Conservation (phyloP, 345 rosid species). For the Populus ilicifolia region DNA sequence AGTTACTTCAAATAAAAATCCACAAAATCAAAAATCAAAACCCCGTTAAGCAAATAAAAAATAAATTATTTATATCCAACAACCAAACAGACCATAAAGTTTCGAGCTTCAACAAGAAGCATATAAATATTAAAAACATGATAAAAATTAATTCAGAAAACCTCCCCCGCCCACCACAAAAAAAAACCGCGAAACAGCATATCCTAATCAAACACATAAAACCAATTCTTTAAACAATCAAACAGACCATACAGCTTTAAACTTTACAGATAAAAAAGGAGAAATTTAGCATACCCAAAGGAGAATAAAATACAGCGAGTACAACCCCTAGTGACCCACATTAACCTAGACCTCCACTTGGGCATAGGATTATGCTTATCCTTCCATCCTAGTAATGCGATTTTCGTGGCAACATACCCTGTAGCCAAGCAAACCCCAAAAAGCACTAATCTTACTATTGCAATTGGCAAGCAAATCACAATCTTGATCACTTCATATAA, state of each 20-base stretch:
- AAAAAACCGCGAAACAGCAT: not conserved
- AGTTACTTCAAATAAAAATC: not conserved
- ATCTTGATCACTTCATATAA: slow-evolving; percentile 72
- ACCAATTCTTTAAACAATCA: not conserved
- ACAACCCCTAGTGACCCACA: slow-evolving; percentile 85
- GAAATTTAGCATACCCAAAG: slow-evolving; percentile 58
- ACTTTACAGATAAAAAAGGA: not conserved
- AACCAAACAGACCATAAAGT: not conserved
- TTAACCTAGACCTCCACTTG: slow-evolving; percentile 70
- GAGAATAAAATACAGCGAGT: slow-evolving; percentile 80
- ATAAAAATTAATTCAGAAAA: not conserved
- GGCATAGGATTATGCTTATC: slow-evolving; percentile 89
- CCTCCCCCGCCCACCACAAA: not conserved
- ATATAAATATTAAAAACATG: not conserved
- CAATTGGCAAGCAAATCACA: slow-evolving; percentile 67
- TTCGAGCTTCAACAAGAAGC: not conserved
- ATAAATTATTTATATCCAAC: not conserved
- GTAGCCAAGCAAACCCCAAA: slow-evolving; percentile 58
- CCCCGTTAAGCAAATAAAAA: not conserved
- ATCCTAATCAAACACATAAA: not conserved
- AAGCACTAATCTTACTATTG: slow-evolving; percentile 48
- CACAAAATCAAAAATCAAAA: not conserved
- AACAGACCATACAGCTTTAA: not conserved
- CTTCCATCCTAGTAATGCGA: slow-evolving; percentile 79
- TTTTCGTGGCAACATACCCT: slow-evolving; percentile 68